Evolutionary conservation across 768 basidiomycete species (phyloP).

Genomic region (Lyophyllum semitale): DNA sequence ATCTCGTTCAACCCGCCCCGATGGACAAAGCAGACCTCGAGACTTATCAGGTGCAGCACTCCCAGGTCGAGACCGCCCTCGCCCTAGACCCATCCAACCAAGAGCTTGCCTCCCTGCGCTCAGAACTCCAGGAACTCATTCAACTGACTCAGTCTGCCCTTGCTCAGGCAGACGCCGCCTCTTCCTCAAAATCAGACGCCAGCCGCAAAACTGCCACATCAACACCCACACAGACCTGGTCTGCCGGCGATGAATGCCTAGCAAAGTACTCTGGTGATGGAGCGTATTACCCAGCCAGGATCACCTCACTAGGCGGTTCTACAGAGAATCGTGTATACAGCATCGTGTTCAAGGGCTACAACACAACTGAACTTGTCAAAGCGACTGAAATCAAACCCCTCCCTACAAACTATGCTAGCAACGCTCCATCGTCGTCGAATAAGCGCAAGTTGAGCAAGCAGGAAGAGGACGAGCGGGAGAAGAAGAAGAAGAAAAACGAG

Average conservation of each 20-base stretch:
- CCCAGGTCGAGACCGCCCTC: conserved; percentile 85
- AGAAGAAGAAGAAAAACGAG: conserved; percentile 94
- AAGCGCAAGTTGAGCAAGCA: conserved; percentile 81
- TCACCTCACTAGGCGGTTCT: conserved; percentile 82
- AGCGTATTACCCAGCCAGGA: conserved; percentile 85
- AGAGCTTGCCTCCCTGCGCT: conserved; percentile 72
- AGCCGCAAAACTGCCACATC: conserved; percentile 56
- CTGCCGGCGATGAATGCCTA: conserved; percentile 82
- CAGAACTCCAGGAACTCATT: conserved; percentile 84
- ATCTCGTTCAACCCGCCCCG: not conserved
- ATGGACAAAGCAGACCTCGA: conserved; percentile 81
- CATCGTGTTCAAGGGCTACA: conserved; percentile 90
- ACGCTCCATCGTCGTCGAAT: conserved; percentile 43
- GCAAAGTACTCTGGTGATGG: conserved; percentile 87
- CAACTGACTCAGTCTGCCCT: conserved; percentile 73
- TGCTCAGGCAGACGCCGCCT: conserved; percentile 63
- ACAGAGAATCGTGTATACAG: conserved; percentile 83
- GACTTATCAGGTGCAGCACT: conserved; percentile 86
- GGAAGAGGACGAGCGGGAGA: conserved; percentile 86
- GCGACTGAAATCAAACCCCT: conserved; percentile 69
- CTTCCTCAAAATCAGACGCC: conserved; percentile 60
- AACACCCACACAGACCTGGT: conserved; percentile 59
- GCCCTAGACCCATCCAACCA: conserved; percentile 71
- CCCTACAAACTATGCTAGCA: conserved; percentile 55
- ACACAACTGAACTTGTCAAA: conserved; percentile 85